A percentile compares a stretch with the other conserved stretches of the same genome.
These are phyloP conservation scores for Spathaspora boniae DNA, from an alignment of 805 yeast genomes.

Conservation along the genomic window DNA sequence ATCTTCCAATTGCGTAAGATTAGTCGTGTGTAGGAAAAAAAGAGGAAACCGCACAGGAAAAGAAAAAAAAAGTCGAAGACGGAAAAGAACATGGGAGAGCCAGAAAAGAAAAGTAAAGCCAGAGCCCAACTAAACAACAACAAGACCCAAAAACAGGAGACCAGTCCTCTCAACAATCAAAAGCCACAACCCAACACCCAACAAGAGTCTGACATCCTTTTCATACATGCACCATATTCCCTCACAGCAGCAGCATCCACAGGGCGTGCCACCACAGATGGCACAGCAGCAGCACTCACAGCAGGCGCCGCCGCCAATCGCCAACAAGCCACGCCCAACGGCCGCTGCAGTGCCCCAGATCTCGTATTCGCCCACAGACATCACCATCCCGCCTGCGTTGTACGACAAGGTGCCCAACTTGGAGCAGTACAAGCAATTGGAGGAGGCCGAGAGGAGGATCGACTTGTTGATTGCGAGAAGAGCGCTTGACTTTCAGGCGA, in stretches of 20 bases:
- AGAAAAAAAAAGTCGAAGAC: conserved; percentile 1
- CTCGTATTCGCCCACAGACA: conserved; percentile 43
- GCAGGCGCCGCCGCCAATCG: conserved; percentile 15
- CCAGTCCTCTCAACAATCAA: not conserved
- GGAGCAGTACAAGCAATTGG: conserved; percentile 63
- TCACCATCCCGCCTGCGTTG: conserved; percentile 33
- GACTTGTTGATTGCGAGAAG: conserved; percentile 83
- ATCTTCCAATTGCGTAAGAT: no score
- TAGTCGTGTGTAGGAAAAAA: not conserved
- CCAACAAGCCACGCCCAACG: conserved; percentile 28
- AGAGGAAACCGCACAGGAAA: no score
- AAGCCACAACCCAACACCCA: not conserved
- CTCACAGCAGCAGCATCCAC: conserved; percentile 1
- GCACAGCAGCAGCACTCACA: conserved; percentile 5
- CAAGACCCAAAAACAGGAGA: conserved; percentile 4
- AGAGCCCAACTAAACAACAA: not conserved
- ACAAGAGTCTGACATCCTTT: not conserved
- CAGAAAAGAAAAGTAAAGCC: not conserved
- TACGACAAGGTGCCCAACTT: conserved; percentile 60
- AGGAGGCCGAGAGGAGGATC: conserved; percentile 76
- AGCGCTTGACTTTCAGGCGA: conserved; percentile 79
- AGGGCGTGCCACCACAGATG: conserved; percentile 4
- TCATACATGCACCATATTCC: conserved; percentile 3
- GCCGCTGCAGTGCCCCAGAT: conserved; percentile 35
- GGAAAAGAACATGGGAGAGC: not conserved